Percentiles rank a stretch among this genome's conserved stretches.
Conservation (phyloP, 495 filamentous ascomycete genomes). For the Neurospora africana region DNA sequence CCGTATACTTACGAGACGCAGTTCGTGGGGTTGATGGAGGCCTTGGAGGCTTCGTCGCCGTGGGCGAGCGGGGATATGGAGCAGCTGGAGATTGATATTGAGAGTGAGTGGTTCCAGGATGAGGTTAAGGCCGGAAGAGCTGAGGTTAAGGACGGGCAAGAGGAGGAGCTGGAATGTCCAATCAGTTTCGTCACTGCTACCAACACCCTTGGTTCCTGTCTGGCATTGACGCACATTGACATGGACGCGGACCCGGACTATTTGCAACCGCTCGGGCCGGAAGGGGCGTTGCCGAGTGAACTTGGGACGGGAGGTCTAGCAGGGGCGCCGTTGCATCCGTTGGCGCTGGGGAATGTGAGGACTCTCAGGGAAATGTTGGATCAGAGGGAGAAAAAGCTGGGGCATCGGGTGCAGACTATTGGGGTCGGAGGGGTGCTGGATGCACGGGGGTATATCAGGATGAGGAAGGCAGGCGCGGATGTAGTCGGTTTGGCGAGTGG, state of each 20-base stretch:
- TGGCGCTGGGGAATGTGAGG: slow-evolving; percentile 62
- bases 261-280: too few species aligned
- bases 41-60: slow-evolving; percentile 23
- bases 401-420: slow-evolving; percentile 40
- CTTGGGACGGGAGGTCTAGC: slow-evolving; percentile 61
- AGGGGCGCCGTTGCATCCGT: slow-evolving; percentile 55
- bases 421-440: slow-evolving; percentile 60
- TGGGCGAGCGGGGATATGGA: too few species aligned
- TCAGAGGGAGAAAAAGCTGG: slow-evolving; percentile 22
- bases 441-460: slow-evolving; percentile 45
- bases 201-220: slow-evolving; percentile 59
- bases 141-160: too few species aligned
- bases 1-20: slow-evolving; percentile 58
- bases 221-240: too few species aligned
- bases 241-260: too few species aligned
- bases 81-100: too few species aligned
- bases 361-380: slow-evolving; percentile 48
- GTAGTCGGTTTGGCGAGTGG: slow-evolving; percentile 57
- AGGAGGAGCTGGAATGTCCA: slow-evolving; percentile 14
- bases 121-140: too few species aligned
- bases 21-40: slow-evolving; percentile 41
- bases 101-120: too few species aligned
- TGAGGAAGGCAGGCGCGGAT: slow-evolving; percentile 51
- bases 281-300: too few species aligned
- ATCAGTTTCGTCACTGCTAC: slow-evolving; percentile 58